Evolutionary conservation across 2,329 filamentous ascomycete species (phyloP).

Genomic region (Alternaria gansuensis): DNA sequence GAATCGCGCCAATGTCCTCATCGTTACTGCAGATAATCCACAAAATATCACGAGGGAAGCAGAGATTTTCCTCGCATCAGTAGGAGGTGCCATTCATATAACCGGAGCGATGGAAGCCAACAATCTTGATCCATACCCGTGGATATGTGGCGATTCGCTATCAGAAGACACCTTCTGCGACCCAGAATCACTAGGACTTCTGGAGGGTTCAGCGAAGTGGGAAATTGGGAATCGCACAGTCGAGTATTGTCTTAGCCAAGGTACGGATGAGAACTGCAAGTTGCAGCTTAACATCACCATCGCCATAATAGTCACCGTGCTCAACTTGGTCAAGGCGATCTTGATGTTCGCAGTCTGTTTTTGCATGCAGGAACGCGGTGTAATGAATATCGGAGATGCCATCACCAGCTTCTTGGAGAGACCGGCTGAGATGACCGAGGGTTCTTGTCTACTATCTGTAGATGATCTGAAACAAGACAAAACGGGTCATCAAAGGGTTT

Average conservation of each 20-base stretch:
- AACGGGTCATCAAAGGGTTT: neutral
- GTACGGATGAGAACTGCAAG: slow-evolving; percentile 22
- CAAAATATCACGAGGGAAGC: no score
- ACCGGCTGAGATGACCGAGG: slow-evolving; percentile 25
- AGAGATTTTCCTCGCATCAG: no score
- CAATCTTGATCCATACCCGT: no score
- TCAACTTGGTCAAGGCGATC: slow-evolving; percentile 2
- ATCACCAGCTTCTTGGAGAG: slow-evolving; percentile 31
- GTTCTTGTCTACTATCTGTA: slow-evolving; percentile 10
- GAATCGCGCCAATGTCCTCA: no score
- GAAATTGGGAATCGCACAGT: neutral
- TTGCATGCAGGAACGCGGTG: slow-evolving; percentile 1
- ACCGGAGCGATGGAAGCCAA: no score
- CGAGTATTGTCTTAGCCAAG: slow-evolving; percentile 34
- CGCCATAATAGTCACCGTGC: neutral
- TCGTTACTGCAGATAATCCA: no score
- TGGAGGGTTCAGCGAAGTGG: no score
- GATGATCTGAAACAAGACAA: neutral
- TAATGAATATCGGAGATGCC: slow-evolving; percentile 38
- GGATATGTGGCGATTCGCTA: no score
- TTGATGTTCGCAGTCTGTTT: slow-evolving; percentile 20
- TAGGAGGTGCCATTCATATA: no score
- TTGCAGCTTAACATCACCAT: neutral
- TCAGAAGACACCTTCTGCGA: no score
- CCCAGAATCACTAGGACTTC: no score